Evolutionary conservation across 495 filamentous ascomycete genomes (phyloP).

Genomic region (Xylaria castorea): DNA sequence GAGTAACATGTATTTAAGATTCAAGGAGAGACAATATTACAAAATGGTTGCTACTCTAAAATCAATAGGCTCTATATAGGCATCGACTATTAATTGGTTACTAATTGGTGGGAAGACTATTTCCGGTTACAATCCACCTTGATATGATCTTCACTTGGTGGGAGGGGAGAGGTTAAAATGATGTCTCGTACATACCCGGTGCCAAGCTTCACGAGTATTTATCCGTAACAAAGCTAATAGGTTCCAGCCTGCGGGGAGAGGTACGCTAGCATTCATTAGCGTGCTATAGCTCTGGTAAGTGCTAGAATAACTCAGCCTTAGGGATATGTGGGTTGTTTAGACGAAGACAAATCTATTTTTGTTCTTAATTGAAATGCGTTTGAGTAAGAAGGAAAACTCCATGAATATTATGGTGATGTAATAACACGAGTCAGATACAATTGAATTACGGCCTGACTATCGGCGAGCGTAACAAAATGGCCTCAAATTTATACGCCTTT

Average conservation of each 20-base stretch:
- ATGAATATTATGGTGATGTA: neutral
- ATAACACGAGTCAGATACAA: neutral
- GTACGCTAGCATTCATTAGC: neutral
- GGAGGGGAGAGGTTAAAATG: neutral
- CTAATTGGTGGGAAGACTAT: conserved; percentile 3
- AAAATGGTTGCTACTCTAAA: neutral
- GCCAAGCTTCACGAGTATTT: conserved; percentile 19
- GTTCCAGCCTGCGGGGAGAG: neutral
- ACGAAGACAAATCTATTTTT: neutral
- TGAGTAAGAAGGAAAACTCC: neutral
- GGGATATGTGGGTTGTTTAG: neutral
- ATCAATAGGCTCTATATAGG: neutral
- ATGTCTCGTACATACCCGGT: neutral
- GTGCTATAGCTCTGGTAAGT: neutral
- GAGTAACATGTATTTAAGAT: neutral
- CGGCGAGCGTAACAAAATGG: neutral
- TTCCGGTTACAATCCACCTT: neutral
- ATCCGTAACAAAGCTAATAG: conserved; percentile 22
- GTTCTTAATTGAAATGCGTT: neutral
- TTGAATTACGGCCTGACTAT: too few species aligned
- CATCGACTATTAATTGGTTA: neutral
- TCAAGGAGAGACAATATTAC: neutral
- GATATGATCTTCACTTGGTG: neutral
- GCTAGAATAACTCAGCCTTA: neutral
- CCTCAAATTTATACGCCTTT: neutral